A percentile compares a stretch with the other conserved stretches of the same genome.
Conservation (phyloP, 257 asterid genomes). For the Cordia subcordata region DNA sequence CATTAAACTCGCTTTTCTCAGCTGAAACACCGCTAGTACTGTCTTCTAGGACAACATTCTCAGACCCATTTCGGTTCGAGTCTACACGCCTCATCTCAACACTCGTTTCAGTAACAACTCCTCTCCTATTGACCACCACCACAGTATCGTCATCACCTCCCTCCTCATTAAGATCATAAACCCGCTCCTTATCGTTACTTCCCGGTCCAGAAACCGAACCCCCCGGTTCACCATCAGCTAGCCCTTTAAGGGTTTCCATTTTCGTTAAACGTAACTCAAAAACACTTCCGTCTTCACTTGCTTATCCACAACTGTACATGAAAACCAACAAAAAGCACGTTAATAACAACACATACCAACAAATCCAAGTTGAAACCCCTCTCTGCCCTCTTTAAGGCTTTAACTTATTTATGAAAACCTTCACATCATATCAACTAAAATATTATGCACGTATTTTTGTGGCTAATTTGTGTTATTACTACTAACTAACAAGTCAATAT, state of each 20-base stretch:
- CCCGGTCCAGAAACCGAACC: slow-evolving; percentile 5
- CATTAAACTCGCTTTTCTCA: background rate
- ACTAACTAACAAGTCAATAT: too few species aligned
- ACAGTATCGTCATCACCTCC: background rate
- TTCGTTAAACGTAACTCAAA: background rate
- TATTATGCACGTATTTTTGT: too few species aligned
- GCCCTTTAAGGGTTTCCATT: background rate
- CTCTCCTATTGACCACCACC: too few species aligned
- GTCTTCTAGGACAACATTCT: background rate
- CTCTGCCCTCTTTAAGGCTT: too few species aligned
- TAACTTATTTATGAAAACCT: too few species aligned
- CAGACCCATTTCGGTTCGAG: background rate
- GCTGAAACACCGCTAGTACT: background rate
- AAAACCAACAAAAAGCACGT: background rate
- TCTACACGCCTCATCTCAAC: too few species aligned
- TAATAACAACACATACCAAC: background rate
- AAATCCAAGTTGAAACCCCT: background rate
- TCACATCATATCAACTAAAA: too few species aligned
- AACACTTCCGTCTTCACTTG: background rate
- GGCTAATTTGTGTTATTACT: too few species aligned
- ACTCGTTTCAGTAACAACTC: too few species aligned
- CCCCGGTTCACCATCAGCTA: background rate
- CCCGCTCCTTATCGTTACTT: background rate
- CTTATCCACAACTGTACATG: background rate
- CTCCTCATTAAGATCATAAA: slow-evolving; percentile 9